Percentiles rank a stretch among this genome's conserved stretches.
These are phyloP conservation scores for Magnolia officinalis DNA, from an alignment of 164 flowering plant genomes.

Conservation along the genomic window DNA sequence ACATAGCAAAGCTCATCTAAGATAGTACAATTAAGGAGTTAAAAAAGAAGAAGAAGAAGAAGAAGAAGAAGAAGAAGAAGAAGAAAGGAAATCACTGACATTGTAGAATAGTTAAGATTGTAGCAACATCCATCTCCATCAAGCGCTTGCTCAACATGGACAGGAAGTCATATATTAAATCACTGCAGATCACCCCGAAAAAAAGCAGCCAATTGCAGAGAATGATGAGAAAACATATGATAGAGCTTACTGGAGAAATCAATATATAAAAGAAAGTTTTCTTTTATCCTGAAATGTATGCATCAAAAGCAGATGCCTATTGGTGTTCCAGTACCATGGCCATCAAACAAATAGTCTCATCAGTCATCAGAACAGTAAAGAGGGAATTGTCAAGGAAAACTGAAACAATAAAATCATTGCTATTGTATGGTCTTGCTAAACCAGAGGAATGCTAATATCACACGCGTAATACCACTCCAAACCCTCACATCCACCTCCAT, in stretches of 20 bases:
- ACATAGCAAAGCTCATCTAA: too few relatives aligned
- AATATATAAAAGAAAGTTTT: too few relatives aligned
- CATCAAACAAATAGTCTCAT: too few relatives aligned
- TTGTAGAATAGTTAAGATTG: constrained; percentile 73
- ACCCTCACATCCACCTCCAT: too few relatives aligned
- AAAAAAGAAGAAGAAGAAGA: too few relatives aligned
- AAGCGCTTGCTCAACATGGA: constrained; percentile 66
- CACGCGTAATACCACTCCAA: too few relatives aligned
- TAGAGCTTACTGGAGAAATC: constrained; percentile 1
- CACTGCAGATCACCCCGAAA: constrained; percentile 51
- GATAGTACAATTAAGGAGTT: too few relatives aligned
- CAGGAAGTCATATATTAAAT: constrained; percentile 80
- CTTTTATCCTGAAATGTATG: background rate
- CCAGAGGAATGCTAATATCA: background rate
- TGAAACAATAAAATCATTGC: background rate
- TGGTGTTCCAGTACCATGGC: too few relatives aligned
- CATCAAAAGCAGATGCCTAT: too few relatives aligned
- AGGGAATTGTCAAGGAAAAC: background rate
- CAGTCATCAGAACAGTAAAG: background rate
- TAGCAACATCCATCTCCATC: constrained; percentile 81
- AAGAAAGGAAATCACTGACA: constrained; percentile 43
- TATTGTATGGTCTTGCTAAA: background rate
- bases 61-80: background rate
- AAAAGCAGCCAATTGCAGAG: background rate
- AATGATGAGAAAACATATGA: background rate